Percentiles rank a stretch among this genome's conserved stretches.
Conservation (phyloP, 352 stramenopile species). For the Phytophthora cryptogea region DNA sequence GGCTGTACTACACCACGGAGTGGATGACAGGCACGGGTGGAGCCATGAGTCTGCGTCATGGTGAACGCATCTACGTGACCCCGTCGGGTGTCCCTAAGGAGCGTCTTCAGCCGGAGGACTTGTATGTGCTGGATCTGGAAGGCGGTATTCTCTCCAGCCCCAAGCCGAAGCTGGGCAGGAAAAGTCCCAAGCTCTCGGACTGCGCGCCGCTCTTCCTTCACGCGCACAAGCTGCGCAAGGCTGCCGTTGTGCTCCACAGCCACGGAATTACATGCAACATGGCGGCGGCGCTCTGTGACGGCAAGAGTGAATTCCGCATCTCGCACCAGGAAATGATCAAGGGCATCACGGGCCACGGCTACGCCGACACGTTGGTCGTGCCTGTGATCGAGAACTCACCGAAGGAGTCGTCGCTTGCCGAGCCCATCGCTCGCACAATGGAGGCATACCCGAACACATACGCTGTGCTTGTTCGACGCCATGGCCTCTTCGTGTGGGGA, state of each 20-base stretch:
- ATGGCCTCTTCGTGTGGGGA: constrained; percentile 97
- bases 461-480: constrained; percentile 94
- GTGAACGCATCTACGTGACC: constrained; percentile 95
- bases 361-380: constrained; percentile 92
- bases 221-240: constrained; percentile 87
- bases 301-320: constrained; percentile 83
- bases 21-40: constrained; percentile 96
- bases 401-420: constrained; percentile 91
- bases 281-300: constrained; percentile 90
- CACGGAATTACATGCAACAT: constrained; percentile 89
- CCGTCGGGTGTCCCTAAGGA: constrained; percentile 97
- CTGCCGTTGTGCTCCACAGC: constrained; percentile 78
- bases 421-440: constrained; percentile 87
- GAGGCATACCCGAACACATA: constrained; percentile 85
- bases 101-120: constrained; percentile 93
- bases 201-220: constrained; percentile 95
- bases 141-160: constrained; percentile 76
- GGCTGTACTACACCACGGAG: constrained; percentile 78
- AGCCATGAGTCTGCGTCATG: constrained; percentile 92
- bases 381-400: constrained; percentile 97
- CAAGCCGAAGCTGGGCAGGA: constrained; percentile 41
- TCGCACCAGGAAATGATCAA: constrained; percentile 99
- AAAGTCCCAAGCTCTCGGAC: constrained; percentile 87
- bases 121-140: constrained; percentile 94
- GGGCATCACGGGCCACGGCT: constrained; percentile 92